Conservation (phyloP, 352 stramenopile genomes). For the Poterioochromonas sp. region DNA sequence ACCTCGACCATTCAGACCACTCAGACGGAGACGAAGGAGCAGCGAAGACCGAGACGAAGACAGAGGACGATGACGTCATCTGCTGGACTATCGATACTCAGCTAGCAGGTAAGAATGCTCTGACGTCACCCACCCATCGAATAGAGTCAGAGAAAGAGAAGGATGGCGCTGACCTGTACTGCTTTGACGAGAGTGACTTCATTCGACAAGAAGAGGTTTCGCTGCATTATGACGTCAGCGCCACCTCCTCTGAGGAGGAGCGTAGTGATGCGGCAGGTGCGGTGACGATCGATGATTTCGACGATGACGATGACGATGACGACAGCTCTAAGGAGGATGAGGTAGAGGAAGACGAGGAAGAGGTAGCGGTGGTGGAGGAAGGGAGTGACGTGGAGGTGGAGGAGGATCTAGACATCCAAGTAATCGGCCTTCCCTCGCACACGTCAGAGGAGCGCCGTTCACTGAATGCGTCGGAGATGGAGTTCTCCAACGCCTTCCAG, state of each 20-base stretch:
- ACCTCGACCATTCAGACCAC: not conserved
- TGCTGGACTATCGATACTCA: not conserved
- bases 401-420: not conserved
- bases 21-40: not conserved
- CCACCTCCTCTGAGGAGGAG: not conserved
- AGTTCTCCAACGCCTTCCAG: too few species aligned
- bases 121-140: not conserved
- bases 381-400: not conserved
- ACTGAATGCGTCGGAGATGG: too few species aligned
- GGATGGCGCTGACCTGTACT: too few species aligned
- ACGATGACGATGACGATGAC: not conserved
- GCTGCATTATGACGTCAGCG: not conserved
- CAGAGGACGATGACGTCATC: not conserved
- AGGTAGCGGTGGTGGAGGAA: not conserved
- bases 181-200: not conserved
- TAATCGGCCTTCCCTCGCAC: not conserved
- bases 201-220: not conserved
- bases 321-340: not conserved
- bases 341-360: not conserved
- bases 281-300: not conserved
- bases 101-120: not conserved
- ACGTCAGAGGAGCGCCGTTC: too few species aligned
- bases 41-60: not conserved
- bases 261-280: not conserved
- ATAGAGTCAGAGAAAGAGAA: not conserved